Percentiles rank a stretch among this genome's conserved stretches.
phyloP scores from a whole-genome alignment of 2,329 filamentous ascomycete genomes.

The Ramularia endophylla region DNA sequence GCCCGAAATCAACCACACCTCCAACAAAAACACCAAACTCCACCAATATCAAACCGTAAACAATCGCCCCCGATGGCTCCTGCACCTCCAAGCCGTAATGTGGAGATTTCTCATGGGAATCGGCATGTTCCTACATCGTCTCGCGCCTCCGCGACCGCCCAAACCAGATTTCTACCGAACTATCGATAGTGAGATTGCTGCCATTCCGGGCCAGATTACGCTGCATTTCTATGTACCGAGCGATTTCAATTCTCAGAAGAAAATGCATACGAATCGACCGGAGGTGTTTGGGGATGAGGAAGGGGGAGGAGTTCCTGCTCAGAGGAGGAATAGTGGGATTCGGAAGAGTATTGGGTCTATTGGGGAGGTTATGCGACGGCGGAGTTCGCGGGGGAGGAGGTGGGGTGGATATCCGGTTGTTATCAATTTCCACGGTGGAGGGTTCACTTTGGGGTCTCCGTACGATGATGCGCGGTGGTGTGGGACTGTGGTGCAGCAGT shows the following conservation, averaged over 20 bases:
- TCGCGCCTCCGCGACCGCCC: constrained; percentile 56
- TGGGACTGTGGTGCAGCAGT: constrained; percentile 48
- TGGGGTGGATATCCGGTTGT: constrained; percentile 48
- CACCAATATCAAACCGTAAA: constrained; percentile 15
- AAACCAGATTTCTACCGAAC: constrained; percentile 54
- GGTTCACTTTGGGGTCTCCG: constrained; percentile 55
- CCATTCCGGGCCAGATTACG: constrained; percentile 41
- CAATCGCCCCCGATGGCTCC: constrained; percentile 49
- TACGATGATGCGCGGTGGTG: constrained; percentile 59
- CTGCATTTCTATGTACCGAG: constrained; percentile 58
- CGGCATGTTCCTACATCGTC: constrained; percentile 62
- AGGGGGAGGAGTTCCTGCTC: background rate
- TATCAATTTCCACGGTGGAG: constrained; percentile 60
- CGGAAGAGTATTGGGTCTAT: constrained; percentile 21
- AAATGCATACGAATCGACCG: constrained; percentile 23
- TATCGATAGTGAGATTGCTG: constrained; percentile 47
- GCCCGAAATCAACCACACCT: constrained; percentile 9
- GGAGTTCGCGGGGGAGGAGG: constrained; percentile 32
- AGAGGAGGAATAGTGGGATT: constrained; percentile 15
- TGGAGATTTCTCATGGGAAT: constrained; percentile 64
- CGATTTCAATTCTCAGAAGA: constrained; percentile 41
- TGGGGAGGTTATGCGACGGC: constrained; percentile 19
- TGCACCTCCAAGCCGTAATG: constrained; percentile 57
- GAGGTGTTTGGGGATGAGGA: constrained; percentile 12
- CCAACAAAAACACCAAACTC: constrained; percentile 9